Conservation (phyloP, 768 basidiomycete species). For the Coprinellus aureogranulatus region DNA sequence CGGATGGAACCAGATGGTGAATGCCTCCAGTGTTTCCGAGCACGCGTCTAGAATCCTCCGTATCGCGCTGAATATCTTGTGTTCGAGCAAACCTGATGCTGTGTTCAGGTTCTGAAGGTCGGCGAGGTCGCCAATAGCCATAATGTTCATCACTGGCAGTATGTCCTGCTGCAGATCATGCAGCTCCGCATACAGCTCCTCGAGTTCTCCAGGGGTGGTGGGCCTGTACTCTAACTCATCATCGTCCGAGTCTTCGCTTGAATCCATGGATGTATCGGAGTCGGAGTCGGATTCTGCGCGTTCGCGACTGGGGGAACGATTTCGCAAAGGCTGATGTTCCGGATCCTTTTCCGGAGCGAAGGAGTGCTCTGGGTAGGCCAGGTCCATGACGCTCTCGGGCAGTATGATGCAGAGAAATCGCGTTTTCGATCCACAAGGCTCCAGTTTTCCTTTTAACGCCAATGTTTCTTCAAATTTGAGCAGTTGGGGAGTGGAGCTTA, state of each 20-base stretch:
- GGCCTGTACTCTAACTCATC: too few relatives aligned
- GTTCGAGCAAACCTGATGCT: neutral
- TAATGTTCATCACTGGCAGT: too few relatives aligned
- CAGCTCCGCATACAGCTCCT: neutral
- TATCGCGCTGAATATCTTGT: neutral
- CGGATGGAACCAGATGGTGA: neutral
- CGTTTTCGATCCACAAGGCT: too few relatives aligned
- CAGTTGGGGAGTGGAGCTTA: neutral
- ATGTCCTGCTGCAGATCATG: neutral
- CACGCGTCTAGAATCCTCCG: neutral
- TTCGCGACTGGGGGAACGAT: too few relatives aligned
- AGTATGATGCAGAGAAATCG: neutral
- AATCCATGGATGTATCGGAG: too few relatives aligned
- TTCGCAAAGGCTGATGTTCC: neutral
- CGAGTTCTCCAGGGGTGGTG: neutral
- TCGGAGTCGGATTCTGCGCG: too few relatives aligned
- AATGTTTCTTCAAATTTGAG: neutral
- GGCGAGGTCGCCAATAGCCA: too few relatives aligned
- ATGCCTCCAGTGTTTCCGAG: neutral
- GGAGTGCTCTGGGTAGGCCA: neutral
- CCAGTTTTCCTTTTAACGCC: too few relatives aligned
- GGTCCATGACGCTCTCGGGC: neutral
- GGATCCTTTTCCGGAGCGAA: neutral
- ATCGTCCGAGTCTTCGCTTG: too few relatives aligned
- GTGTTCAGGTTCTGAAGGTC: neutral